Evolutionary conservation across 345 rosid genomes (phyloP).

Genomic region (Lagerstroemia speciosa): DNA sequence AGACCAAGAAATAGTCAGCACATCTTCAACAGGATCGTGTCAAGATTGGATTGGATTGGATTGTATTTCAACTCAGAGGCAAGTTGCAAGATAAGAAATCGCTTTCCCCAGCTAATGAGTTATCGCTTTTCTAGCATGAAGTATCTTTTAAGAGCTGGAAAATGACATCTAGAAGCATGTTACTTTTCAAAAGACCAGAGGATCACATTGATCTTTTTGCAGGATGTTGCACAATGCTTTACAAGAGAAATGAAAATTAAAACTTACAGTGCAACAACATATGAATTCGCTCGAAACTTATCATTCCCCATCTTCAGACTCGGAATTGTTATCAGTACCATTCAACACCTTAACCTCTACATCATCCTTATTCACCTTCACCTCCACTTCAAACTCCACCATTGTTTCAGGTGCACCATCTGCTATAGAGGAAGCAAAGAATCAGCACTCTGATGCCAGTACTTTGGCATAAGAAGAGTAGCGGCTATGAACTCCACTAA

Average conservation of each 20-base stretch:
- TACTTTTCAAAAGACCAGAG: not conserved
- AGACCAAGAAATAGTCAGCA: not conserved
- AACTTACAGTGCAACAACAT: not conserved
- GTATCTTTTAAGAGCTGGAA: not conserved
- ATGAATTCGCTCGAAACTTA: not conserved
- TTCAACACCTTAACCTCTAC: not conserved
- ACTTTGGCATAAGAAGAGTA: not conserved
- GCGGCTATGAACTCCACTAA: not conserved
- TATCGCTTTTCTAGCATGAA: too few species aligned
- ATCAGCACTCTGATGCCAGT: not conserved
- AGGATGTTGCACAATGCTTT: not conserved
- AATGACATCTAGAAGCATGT: not conserved
- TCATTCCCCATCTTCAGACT: not conserved
- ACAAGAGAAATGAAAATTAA: not conserved
- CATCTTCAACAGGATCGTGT: not conserved
- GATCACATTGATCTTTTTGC: not conserved
- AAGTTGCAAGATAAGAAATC: not conserved
- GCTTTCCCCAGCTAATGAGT: not conserved
- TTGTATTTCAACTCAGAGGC: not conserved
- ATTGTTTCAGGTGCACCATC: not conserved
- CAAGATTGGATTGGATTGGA: not conserved
- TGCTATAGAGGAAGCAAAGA: constrained; percentile 3
- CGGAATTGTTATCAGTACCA: not conserved
- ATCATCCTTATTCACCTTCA: not conserved
- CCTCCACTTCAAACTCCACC: constrained; percentile 3